Percentiles rank a stretch among this genome's conserved stretches.
phyloP scores from a whole-genome alignment of 495 filamentous ascomycete species.

The Durotheca rogersii region DNA sequence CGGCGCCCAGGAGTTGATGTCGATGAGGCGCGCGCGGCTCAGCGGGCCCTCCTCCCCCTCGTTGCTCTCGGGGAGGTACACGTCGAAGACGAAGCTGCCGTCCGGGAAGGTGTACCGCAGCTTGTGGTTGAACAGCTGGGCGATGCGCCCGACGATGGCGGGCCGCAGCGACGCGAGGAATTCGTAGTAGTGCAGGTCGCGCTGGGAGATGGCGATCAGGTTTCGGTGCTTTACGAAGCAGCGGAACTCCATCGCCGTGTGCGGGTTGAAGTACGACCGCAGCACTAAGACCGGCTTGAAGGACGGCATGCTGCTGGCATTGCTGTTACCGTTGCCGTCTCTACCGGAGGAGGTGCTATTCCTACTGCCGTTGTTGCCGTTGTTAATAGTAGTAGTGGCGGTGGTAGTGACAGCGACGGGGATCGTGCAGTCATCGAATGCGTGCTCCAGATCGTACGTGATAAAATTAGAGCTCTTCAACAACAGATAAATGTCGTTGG shows the following conservation, averaged over 20 bases:
- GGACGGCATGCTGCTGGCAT: slow-evolving; percentile 50
- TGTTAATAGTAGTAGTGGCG: background rate
- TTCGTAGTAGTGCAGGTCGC: slow-evolving; percentile 85
- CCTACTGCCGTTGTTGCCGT: too few species aligned
- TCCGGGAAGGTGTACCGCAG: slow-evolving; percentile 80
- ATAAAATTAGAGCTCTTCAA: slow-evolving; percentile 92
- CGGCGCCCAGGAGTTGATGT: slow-evolving; percentile 94
- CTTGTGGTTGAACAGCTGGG: slow-evolving; percentile 70
- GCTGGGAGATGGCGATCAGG: slow-evolving; percentile 81
- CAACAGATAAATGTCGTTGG: slow-evolving; percentile 90
- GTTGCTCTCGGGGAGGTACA: slow-evolving; percentile 79
- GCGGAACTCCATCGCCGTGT: slow-evolving; percentile 89
- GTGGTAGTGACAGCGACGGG: slow-evolving; percentile 19
- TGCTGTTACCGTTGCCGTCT: slow-evolving; percentile 1
- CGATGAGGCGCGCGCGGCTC: slow-evolving; percentile 75
- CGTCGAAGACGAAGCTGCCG: slow-evolving; percentile 82
- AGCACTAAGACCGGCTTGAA: slow-evolving; percentile 65
- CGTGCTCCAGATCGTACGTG: slow-evolving; percentile 89
- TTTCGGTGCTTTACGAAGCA: slow-evolving; percentile 82
- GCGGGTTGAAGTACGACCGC: slow-evolving; percentile 80
- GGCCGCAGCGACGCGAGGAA: slow-evolving; percentile 70
- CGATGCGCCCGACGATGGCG: slow-evolving; percentile 60
- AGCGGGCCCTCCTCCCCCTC: slow-evolving; percentile 60
- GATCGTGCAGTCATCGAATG: slow-evolving; percentile 76
- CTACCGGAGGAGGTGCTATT: too few species aligned